Conservation (phyloP, 176 grass and related monocot species). For the Oryza glumipatula region DNA sequence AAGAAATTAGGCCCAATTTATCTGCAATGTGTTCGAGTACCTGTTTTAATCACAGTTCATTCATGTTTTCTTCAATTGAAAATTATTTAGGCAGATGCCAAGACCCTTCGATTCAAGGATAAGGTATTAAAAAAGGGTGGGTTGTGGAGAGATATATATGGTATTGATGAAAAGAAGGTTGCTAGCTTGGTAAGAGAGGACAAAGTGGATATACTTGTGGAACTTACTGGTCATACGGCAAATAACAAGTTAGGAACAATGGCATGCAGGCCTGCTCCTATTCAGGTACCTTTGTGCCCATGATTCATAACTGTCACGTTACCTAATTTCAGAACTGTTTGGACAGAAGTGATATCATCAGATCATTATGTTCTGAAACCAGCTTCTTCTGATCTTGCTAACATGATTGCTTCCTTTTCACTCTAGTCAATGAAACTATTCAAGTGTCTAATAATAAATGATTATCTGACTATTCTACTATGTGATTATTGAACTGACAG, state of each 20-base stretch:
- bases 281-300: constrained; percentile 64
- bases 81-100: constrained; percentile 94
- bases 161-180: constrained; percentile 90
- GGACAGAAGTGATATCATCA: constrained; percentile 21
- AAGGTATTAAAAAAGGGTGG: constrained; percentile 94
- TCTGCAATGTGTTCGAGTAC: not conserved
- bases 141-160: constrained; percentile 96
- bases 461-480: constrained; percentile 19
- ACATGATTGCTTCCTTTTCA: not conserved
- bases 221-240: constrained; percentile 97
- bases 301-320: constrained; percentile 22
- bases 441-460: constrained; percentile 18
- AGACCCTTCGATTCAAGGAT: constrained; percentile 94
- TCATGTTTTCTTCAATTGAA: constrained; percentile 38
- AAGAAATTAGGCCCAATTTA: not conserved
- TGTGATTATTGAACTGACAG: not conserved
- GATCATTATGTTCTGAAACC: not conserved
- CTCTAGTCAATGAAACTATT: not conserved
- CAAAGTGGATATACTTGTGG: constrained; percentile 98
- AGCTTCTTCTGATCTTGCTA: not conserved
- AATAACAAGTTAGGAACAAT: constrained; percentile 97
- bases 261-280: constrained; percentile 90
- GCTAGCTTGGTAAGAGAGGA: constrained; percentile 93
- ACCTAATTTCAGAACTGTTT: constrained; percentile 30
- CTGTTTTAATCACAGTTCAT: constrained; percentile 25